Conservation (phyloP, 2,329 filamentous ascomycete genomes). For the Fusarium burgessii region DNA sequence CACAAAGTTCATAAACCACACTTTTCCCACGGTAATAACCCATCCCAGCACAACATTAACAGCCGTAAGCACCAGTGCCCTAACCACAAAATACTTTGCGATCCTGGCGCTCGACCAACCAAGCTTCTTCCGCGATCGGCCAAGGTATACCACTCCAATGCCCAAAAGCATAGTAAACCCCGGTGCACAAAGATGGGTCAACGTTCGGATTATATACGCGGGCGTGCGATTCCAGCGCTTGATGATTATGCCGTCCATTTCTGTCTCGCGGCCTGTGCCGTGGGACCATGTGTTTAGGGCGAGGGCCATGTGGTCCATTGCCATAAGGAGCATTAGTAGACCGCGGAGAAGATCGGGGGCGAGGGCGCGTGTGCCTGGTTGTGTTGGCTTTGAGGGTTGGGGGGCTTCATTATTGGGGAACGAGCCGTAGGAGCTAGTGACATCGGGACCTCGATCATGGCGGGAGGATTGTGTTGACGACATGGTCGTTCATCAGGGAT, state of each 20-base stretch:
- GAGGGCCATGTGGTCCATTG: conserved; percentile 57
- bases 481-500: neutral
- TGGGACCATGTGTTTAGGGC: conserved; percentile 56
- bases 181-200: conserved; percentile 60
- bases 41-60: conserved; percentile 52
- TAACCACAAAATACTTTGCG: conserved; percentile 52
- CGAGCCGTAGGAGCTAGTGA: conserved; percentile 8
- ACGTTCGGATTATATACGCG: conserved; percentile 55
- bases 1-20: conserved; percentile 59
- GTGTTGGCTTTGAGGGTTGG: conserved; percentile 31
- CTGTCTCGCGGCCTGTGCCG: conserved; percentile 53
- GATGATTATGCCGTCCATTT: conserved; percentile 53
- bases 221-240: conserved; percentile 53
- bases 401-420: conserved; percentile 13
- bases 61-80: conserved; percentile 45
- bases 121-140: conserved; percentile 54
- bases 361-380: conserved; percentile 50
- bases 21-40: conserved; percentile 47
- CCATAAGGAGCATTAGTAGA: conserved; percentile 59
- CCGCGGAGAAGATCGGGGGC: conserved; percentile 60
- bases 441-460: neutral
- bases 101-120: conserved; percentile 55
- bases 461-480: conserved; percentile 6
- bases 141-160: conserved; percentile 59
- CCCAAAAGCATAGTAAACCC: conserved; percentile 61